phyloP scores from a whole-genome alignment of 345 rosid species.

The Mercurialis annua region DNA sequence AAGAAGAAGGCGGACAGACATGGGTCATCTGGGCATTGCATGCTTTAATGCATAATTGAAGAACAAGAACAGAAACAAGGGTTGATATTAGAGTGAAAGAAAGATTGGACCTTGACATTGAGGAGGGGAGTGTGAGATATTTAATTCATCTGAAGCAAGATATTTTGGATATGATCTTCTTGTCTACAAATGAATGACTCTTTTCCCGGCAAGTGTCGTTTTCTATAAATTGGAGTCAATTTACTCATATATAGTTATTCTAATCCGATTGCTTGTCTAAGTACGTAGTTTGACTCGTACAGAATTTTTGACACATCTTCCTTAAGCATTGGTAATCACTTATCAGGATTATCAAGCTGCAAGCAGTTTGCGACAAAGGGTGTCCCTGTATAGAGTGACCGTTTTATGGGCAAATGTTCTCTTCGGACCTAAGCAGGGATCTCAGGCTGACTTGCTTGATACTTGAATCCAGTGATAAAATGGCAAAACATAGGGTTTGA shows the following conservation, averaged over 20 bases:
- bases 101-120: background rate
- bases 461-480: too few species aligned
- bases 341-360: conserved; percentile 36
- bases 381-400: conserved; percentile 57
- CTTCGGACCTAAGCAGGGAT: conserved; percentile 41
- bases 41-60: background rate
- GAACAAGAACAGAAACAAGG: background rate
- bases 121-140: background rate
- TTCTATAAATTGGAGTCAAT: too few species aligned
- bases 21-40: background rate
- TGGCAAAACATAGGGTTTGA: too few species aligned
- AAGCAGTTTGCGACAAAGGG: conserved; percentile 21
- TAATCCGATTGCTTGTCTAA: conserved; percentile 63
- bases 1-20: conserved; percentile 18
- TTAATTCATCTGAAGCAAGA: too few species aligned
- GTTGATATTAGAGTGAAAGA: background rate
- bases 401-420: conserved; percentile 37
- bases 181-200: too few species aligned
- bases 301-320: conserved; percentile 66
- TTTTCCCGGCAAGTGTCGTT: too few species aligned
- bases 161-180: too few species aligned
- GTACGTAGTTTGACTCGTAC: conserved; percentile 37
- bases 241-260: too few species aligned
- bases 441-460: conserved; percentile 26
- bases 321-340: background rate